Evolutionary conservation across 768 basidiomycete genomes (phyloP), one percentile per base, ranked within the genome.

Genomic region (Trametes punicea): DNA sequence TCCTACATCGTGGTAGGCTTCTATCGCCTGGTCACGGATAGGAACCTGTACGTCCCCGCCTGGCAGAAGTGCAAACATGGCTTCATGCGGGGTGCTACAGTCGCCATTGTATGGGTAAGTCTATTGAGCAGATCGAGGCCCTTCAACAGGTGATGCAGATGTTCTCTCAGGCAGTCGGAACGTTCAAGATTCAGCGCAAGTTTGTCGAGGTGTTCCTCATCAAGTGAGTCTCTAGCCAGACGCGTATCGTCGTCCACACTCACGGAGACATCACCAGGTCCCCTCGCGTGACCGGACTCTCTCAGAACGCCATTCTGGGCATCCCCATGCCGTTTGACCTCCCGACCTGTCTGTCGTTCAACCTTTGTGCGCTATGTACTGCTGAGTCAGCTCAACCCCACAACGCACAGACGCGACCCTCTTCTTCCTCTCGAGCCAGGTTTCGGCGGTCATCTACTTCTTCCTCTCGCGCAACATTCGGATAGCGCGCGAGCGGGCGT

Each of bases 11-110:
- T 91, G 4, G 92, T 97, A 0, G 93, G 93, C 0, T 80, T 85
- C 16, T 96, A 95, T 70, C 76, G 93, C 26, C 74, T 97, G 6
- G 78, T 83, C 64, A 91, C 88, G 0, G 93, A 95, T 69, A 75
- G 79, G 34, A 71, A 71, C 13, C 73, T 96, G 30, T 85, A 82
- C 57, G 72, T 75, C 23, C 91, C 93, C 4, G 84, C 88, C 7
- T 92, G 93, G 90, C 74, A 88, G 65, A 94, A 92, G 72, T 90
- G 92, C 67, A 81, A 77, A 60, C 87, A 95, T 70, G 94, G 88
- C 0, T 80, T 81, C 1, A 66, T 77, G 44, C 74, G 93, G 18
- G 93, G 94, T 0, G 73, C 80, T 0, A 70, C 80, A 15, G 86
- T 91, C 36, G 93, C 87, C 0, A 66, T 78, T 0, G 69, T 80